Evolutionary conservation across 352 stramenopile species (phyloP).

Genomic region (Phytophthora fragariae): DNA sequence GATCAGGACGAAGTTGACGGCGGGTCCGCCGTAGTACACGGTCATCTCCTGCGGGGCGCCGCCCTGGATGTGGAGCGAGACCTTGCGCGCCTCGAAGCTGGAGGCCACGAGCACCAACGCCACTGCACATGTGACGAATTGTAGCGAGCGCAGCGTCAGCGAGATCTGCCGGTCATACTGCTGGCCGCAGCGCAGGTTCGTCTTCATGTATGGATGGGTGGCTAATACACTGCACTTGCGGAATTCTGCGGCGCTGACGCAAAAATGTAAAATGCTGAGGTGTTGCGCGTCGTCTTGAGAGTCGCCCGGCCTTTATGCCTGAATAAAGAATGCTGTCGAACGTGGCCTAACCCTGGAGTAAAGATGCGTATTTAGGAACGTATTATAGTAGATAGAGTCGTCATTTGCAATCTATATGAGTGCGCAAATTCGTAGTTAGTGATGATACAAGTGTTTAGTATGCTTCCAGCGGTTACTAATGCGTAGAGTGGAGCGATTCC

Average conservation of each 20-base stretch:
- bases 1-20: slow-evolving; percentile 68
- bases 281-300: background rate
- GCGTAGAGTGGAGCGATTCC: no score
- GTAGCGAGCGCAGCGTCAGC: slow-evolving; percentile 59
- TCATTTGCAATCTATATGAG: background rate
- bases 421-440: no score
- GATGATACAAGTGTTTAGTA: no score
- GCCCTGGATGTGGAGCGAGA: slow-evolving; percentile 27
- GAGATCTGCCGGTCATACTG: slow-evolving; percentile 52
- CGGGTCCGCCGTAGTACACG: slow-evolving; percentile 64
- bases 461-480: background rate
- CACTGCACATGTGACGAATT: slow-evolving; percentile 52
- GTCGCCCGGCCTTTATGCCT: slow-evolving; percentile 12
- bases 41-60: slow-evolving; percentile 45
- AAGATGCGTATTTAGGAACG: background rate
- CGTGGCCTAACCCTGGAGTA: background rate
- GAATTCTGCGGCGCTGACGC: background rate
- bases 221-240: background rate
- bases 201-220: slow-evolving; percentile 1
- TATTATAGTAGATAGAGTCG: background rate
- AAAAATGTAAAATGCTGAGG: slow-evolving; percentile 27
- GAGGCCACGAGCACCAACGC: slow-evolving; percentile 59
- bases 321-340: background rate
- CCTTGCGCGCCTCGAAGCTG: slow-evolving; percentile 52
- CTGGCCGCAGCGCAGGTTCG: slow-evolving; percentile 35